Conservation (phyloP, 2,329 filamentous ascomycete species). For the Claviceps monticola region DNA sequence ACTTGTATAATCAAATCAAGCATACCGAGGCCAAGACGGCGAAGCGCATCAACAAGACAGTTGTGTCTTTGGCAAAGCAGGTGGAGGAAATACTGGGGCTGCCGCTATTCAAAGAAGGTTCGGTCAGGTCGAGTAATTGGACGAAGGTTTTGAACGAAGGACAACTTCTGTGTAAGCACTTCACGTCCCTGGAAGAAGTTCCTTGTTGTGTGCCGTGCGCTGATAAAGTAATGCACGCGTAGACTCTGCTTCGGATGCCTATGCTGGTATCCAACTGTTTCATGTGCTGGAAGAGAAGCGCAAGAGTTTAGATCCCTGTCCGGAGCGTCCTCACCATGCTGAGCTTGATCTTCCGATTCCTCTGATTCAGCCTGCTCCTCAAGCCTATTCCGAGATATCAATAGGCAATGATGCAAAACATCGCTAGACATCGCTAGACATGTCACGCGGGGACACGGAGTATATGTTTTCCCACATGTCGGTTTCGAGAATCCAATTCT, state of each 20-base stretch:
- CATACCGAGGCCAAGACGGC: conserved; percentile 38
- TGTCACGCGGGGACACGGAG: neutral
- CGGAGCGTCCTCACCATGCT: conserved; percentile 54
- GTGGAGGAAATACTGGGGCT: conserved; percentile 57
- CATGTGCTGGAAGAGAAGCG: conserved; percentile 57
- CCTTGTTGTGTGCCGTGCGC: neutral
- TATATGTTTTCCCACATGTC: no score
- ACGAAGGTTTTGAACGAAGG: conserved; percentile 41
- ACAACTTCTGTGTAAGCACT: conserved; percentile 54
- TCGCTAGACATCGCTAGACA: no score
- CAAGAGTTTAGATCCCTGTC: conserved; percentile 49
- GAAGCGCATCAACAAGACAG: conserved; percentile 48
- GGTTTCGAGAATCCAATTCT: no score
- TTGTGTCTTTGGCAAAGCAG: conserved; percentile 54
- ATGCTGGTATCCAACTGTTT: conserved; percentile 63
- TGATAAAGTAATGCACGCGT: neutral
- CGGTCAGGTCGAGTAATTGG: conserved; percentile 68
- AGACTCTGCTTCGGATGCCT: conserved; percentile 75
- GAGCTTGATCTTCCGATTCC: conserved; percentile 54
- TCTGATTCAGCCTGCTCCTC: neutral
- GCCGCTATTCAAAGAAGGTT: conserved; percentile 58
- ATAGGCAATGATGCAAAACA: no score
- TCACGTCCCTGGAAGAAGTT: conserved; percentile 5
- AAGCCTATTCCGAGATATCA: neutral
- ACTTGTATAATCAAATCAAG: conserved; percentile 66